Evolutionary conservation across 306 rosid species (phyloP), one percentile per base, ranked within the genome.

Genomic region (Vachellia pachyceras): DNA sequence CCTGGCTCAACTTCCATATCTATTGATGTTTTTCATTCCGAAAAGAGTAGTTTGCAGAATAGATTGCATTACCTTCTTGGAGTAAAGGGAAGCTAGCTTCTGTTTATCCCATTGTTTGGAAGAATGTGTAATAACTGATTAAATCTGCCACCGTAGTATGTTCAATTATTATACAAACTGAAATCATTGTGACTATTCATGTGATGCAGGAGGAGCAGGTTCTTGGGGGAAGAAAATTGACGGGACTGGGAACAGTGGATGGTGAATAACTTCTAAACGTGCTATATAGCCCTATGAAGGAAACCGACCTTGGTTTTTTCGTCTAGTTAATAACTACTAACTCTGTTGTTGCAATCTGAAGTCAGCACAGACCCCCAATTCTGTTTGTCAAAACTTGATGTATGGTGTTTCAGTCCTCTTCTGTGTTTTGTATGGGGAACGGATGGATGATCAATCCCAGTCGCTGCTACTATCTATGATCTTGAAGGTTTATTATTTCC

Each of bases 191-290:
- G 36, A 54, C 75, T 13, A 44, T 63, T 75, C 60, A 54, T 73
- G 74, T 5, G 69, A 63, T 79, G 63, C 80, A 47, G 90, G 78
- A 42, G 82, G 84, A 23, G 79, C 80, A 40, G 89, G 90, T 37
- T 82, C 91, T 3, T 86, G 92, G 93, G 93, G 86, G 5, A 76
- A 78, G 79, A 74, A 12, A 65, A 81, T n/a, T 70, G 85, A 78
- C 23, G 69, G 80, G 37, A 44, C 82, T 76, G 81, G 73, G 80
- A 84, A 69, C n/a, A 89, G 90, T 80, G 90, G 92, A 45, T 88
- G 94, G 91, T 90, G 82, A 84, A 75, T 40, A 63, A 55, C 76
- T 41, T 66, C 46, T 15, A 66, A 49, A 29, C 36, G 69, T 15
- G 64, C 47, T 33, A 58, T 68, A 41, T 55, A 42, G 79, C 33